A percentile compares a stretch with the other conserved stretches of the same genome.
Conservation (phyloP, 2,329 filamentous ascomycete genomes). For the Elsinoe fawcettii region DNA sequence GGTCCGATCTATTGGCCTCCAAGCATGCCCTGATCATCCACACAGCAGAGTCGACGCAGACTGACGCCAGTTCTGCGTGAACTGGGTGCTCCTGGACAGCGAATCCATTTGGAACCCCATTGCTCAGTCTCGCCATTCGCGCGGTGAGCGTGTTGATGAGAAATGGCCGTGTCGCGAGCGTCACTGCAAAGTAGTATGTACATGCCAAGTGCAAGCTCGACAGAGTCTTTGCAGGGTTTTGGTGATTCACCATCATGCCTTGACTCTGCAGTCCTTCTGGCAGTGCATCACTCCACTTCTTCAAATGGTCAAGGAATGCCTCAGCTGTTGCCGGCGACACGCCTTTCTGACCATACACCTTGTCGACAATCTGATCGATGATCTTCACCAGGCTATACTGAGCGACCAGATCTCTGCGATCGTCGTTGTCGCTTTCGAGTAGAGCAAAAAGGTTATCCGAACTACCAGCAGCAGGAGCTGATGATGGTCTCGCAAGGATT, state of each 20-base stretch:
- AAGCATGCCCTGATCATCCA: slow-evolving; percentile 49
- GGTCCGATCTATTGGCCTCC: slow-evolving; percentile 38
- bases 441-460: slow-evolving; percentile 17
- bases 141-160: slow-evolving; percentile 45
- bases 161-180: slow-evolving; percentile 49
- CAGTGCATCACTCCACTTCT: background rate
- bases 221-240: background rate
- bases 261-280: background rate
- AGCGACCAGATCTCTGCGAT: background rate
- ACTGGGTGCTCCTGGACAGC: slow-evolving; percentile 16
- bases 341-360: slow-evolving; percentile 1
- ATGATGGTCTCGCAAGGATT: slow-evolving; percentile 41
- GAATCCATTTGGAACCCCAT: background rate
- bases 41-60: slow-evolving; percentile 49
- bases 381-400: slow-evolving; percentile 6
- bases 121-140: slow-evolving; percentile 21
- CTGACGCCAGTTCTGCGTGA: slow-evolving; percentile 39
- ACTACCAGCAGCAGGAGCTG: slow-evolving; percentile 20
- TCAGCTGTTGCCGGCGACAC: slow-evolving; percentile 2
- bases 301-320: background rate
- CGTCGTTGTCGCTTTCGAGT: background rate
- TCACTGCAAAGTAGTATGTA: slow-evolving; percentile 53
- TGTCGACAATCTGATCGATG: slow-evolving; percentile 1
- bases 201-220: slow-evolving; percentile 46
- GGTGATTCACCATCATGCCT: background rate